These are phyloP conservation scores for Boletus bicolor DNA, from an alignment of 768 basidiomycete species.

Conservation along the genomic window DNA sequence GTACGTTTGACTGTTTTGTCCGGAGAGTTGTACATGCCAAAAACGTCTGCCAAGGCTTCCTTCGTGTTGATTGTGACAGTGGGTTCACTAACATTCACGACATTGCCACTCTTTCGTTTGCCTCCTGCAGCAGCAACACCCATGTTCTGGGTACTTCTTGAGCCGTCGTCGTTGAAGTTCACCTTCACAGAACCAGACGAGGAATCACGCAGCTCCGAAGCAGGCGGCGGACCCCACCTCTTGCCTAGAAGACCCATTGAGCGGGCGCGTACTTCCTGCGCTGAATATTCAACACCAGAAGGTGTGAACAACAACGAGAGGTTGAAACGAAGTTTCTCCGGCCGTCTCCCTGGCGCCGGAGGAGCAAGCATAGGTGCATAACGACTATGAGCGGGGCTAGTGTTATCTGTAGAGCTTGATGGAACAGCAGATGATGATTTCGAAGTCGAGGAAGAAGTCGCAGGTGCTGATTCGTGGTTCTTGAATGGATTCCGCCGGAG, in stretches of 20 bases:
- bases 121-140: slow-evolving; percentile 28
- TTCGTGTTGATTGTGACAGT: slow-evolving; percentile 97
- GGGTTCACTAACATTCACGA: slow-evolving; percentile 55
- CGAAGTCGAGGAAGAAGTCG: slow-evolving; percentile 31
- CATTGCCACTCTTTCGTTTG: slow-evolving; percentile 43
- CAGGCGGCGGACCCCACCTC: slow-evolving; percentile 73
- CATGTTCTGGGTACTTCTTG: slow-evolving; percentile 41
- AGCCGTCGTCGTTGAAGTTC: slow-evolving; percentile 61
- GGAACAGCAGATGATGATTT: slow-evolving; percentile 17
- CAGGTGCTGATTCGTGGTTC: slow-evolving; percentile 31
- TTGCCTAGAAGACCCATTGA: slow-evolving; percentile 82
- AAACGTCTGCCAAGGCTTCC: slow-evolving; percentile 90
- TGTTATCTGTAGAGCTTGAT: slow-evolving; percentile 40
- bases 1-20: slow-evolving; percentile 63
- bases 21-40: slow-evolving; percentile 93
- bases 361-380: slow-evolving; percentile 76
- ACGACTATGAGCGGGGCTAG: slow-evolving; percentile 36
- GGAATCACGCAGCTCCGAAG: slow-evolving; percentile 35
- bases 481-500: slow-evolving; percentile 37
- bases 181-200: slow-evolving; percentile 40
- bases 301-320: slow-evolving; percentile 70
- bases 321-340: slow-evolving; percentile 68
- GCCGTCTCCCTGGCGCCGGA: slow-evolving; percentile 62
- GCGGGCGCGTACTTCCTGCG: slow-evolving; percentile 77
- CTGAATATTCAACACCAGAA: slow-evolving; percentile 77